These are phyloP conservation scores for Thelephora aurantiotincta DNA, from an alignment of 768 basidiomycete species.

Conservation along the genomic window DNA sequence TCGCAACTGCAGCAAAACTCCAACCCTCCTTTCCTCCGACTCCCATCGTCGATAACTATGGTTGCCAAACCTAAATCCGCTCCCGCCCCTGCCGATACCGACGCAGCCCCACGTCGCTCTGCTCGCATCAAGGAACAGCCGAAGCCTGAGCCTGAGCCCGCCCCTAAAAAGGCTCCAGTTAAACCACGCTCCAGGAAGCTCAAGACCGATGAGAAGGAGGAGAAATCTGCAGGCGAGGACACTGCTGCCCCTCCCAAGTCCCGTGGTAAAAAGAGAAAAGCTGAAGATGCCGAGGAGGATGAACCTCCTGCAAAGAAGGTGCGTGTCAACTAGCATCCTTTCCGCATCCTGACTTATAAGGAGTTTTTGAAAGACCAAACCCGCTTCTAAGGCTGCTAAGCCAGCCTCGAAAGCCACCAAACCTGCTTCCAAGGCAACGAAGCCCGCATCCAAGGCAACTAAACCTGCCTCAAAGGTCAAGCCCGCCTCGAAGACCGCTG, in stretches of 20 bases:
- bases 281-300: conserved; percentile 26
- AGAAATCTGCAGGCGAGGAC: conserved; percentile 20
- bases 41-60: too few relatives aligned
- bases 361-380: conserved; percentile 23
- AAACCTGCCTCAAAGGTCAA: conserved; percentile 25
- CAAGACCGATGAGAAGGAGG: conserved; percentile 18
- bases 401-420: conserved; percentile 22
- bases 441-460: conserved; percentile 22
- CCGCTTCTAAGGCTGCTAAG: conserved; percentile 23
- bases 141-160: conserved; percentile 27
- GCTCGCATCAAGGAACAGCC: conserved; percentile 62
- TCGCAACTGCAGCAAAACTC: too few relatives aligned
- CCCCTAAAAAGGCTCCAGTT: conserved; percentile 42
- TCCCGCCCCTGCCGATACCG: conserved; percentile 24
- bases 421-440: conserved; percentile 22
- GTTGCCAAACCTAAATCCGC: conserved; percentile 32
- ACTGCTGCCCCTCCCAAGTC: conserved; percentile 27
- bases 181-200: conserved; percentile 43
- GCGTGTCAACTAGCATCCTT: conserved; percentile 6
- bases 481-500: conserved; percentile 17
- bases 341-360: neutral
- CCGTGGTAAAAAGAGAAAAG: conserved; percentile 40
- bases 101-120: conserved; percentile 53
- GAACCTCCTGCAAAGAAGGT: conserved; percentile 48
- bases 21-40: too few relatives aligned